A percentile compares a stretch with the other conserved stretches of the same genome.
These are phyloP conservation scores for Solanum pinnatisectum DNA, from an alignment of 257 asterid species.

Conservation along the genomic window DNA sequence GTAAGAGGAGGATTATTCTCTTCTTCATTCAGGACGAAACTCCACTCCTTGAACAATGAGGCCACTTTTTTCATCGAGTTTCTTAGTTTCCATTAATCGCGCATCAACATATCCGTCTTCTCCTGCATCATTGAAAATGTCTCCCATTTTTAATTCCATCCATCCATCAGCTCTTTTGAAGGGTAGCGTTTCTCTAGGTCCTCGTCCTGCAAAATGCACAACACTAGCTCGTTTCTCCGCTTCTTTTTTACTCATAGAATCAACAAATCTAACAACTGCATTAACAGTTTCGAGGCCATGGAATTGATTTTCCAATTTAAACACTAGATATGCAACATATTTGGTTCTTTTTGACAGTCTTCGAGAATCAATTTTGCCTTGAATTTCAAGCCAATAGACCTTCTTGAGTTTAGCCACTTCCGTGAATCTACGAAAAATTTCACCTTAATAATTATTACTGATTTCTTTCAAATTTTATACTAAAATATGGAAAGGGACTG, in stretches of 20 bases:
- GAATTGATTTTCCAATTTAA: constrained; percentile 18
- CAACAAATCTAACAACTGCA: constrained; percentile 18
- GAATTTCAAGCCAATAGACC: constrained; percentile 14
- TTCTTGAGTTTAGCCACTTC: constrained; percentile 18
- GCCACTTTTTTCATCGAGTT: too few species aligned
- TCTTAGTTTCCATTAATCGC: constrained; percentile 26
- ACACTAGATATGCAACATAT: constrained; percentile 20
- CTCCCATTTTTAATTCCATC: constrained; percentile 52
- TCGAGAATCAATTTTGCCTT: neutral
- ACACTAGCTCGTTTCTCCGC: neutral
- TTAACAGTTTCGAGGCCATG: constrained; percentile 22
- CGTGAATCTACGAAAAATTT: constrained; percentile 1
- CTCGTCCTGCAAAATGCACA: constrained; percentile 1
- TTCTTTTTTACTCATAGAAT: neutral
- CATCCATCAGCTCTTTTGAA: constrained; percentile 41
- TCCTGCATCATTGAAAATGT: constrained; percentile 8
- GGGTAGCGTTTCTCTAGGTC: constrained; percentile 12
- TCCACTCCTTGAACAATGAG: constrained; percentile 29
- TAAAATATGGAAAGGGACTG: neutral
- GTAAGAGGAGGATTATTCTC: neutral
- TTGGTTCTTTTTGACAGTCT: constrained; percentile 23
- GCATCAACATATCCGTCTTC: constrained; percentile 22
- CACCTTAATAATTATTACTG: neutral
- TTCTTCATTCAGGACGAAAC: constrained; percentile 32
- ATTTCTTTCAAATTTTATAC: neutral